Percentiles rank a stretch among this genome's conserved stretches.
phyloP scores from a whole-genome alignment of 352 stramenopile species.

The Phytophthora sansomeana region DNA sequence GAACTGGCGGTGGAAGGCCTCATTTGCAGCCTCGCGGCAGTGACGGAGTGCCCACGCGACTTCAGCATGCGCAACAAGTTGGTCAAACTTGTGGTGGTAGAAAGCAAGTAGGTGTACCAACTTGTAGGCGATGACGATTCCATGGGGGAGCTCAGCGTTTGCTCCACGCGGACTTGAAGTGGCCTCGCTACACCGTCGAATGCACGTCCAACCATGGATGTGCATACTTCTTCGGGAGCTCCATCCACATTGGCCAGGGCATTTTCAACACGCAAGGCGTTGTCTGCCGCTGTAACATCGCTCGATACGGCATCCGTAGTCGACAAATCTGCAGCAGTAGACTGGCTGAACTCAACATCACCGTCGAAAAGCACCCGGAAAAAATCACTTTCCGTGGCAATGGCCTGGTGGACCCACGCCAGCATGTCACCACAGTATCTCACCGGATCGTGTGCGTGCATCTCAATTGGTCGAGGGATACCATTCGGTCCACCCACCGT shows the following conservation, averaged over 20 bases:
- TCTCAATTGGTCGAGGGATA: constrained; percentile 85
- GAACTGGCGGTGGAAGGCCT: constrained; percentile 65
- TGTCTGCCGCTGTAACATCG: not conserved
- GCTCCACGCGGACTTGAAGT: constrained; percentile 72
- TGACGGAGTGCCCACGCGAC: constrained; percentile 46
- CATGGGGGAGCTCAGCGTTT: constrained; percentile 62
- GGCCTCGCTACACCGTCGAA: constrained; percentile 71
- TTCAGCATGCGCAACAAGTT: constrained; percentile 45
- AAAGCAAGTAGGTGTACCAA: constrained; percentile 74
- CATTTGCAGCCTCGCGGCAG: constrained; percentile 52
- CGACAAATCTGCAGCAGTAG: not conserved
- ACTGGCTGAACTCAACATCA: constrained; percentile 50
- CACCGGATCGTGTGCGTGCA: constrained; percentile 89
- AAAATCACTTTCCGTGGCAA: constrained; percentile 86
- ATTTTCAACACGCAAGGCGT: not conserved
- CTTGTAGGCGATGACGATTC: constrained; percentile 69
- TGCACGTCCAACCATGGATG: constrained; percentile 63
- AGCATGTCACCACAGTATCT: constrained; percentile 91
- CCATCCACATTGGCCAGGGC: not conserved
- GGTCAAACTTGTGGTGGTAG: constrained; percentile 67
- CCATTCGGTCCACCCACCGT: constrained; percentile 77
- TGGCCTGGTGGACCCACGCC: constrained; percentile 88
- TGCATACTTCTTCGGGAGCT: constrained; percentile 18
- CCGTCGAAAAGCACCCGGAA: constrained; percentile 80
- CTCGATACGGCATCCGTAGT: not conserved